Conservation (phyloP, 495 filamentous ascomycete genomes). For the Neurospora sp. region DNA sequence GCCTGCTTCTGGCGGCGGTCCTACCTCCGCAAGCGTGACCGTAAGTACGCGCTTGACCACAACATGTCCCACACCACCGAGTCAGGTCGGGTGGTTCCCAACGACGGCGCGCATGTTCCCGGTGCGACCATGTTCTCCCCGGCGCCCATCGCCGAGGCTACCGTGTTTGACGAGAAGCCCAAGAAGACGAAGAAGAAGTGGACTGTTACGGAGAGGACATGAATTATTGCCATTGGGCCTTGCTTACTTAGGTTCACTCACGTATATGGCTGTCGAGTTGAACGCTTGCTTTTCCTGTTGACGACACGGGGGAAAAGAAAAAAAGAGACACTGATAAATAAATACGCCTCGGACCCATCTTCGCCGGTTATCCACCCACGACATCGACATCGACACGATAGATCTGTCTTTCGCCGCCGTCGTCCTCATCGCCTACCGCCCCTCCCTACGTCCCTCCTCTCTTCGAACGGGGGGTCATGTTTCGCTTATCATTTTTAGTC, state of each 20-base stretch:
- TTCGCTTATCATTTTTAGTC: background rate
- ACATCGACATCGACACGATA: background rate
- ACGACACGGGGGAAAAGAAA: background rate
- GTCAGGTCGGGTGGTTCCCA: constrained; percentile 21
- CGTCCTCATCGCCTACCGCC: background rate
- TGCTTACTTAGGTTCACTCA: background rate
- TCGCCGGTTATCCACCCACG: background rate
- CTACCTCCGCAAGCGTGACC: constrained; percentile 42
- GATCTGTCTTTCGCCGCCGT: background rate
- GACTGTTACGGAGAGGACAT: constrained; percentile 26
- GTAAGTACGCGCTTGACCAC: constrained; percentile 37
- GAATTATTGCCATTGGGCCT: constrained; percentile 5
- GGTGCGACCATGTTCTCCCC: constrained; percentile 23
- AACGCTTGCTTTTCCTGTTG: background rate
- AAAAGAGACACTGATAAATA: background rate
- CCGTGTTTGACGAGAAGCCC: constrained; percentile 15
- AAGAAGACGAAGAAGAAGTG: constrained; percentile 32
- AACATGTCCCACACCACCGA: constrained; percentile 18
- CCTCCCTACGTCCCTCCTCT: background rate
- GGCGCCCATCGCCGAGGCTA: constrained; percentile 18
- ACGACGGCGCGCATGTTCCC: constrained; percentile 21
- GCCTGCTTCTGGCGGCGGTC: constrained; percentile 42
- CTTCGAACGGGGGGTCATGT: background rate
- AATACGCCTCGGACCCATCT: background rate
- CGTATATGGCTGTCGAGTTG: background rate